These are phyloP conservation scores for Globisporangium irregulare DNA, from an alignment of 352 stramenopile species.

Conservation along the genomic window DNA sequence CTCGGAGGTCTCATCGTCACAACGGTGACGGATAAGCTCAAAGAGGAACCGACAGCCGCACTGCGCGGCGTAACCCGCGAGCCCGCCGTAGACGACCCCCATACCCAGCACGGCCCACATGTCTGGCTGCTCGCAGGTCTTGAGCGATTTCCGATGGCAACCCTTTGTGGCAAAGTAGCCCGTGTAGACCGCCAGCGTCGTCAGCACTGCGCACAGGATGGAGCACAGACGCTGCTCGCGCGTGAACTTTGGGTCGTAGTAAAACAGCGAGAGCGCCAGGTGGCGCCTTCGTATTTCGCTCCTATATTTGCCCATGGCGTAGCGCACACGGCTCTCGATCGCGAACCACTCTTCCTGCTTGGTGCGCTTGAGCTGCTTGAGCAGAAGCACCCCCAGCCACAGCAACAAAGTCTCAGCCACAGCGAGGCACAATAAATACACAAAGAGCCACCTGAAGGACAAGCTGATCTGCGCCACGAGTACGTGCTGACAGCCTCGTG, in stretches of 20 bases:
- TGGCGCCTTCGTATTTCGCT: slow-evolving; percentile 43
- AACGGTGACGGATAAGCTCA: slow-evolving; percentile 56
- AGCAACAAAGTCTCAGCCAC: slow-evolving; percentile 31
- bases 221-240: slow-evolving; percentile 49
- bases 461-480: slow-evolving; percentile 31
- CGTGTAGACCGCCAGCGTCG: slow-evolving; percentile 45
- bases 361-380: slow-evolving; percentile 30
- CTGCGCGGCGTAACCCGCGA: slow-evolving; percentile 42
- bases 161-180: slow-evolving; percentile 52
- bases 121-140: slow-evolving; percentile 55
- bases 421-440: slow-evolving; percentile 34
- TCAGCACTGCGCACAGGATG: slow-evolving; percentile 40
- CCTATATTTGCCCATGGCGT: slow-evolving; percentile 47
- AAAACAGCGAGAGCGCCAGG: slow-evolving; percentile 43
- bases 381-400: slow-evolving; percentile 20
- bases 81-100: slow-evolving; percentile 54
- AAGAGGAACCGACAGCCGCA: slow-evolving; percentile 35
- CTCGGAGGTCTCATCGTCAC: slow-evolving; percentile 58
- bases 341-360: slow-evolving; percentile 44
- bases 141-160: slow-evolving; percentile 56
- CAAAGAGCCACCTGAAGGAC: slow-evolving; percentile 48
- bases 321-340: slow-evolving; percentile 51
- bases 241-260: slow-evolving; percentile 64
- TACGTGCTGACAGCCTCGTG: slow-evolving; percentile 30
- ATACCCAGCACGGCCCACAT: slow-evolving; percentile 42